Base-by-base conservation (phyloP, 1,284 basidiomycete genomes). In the Cystobasidiaceae sp. region DNA sequence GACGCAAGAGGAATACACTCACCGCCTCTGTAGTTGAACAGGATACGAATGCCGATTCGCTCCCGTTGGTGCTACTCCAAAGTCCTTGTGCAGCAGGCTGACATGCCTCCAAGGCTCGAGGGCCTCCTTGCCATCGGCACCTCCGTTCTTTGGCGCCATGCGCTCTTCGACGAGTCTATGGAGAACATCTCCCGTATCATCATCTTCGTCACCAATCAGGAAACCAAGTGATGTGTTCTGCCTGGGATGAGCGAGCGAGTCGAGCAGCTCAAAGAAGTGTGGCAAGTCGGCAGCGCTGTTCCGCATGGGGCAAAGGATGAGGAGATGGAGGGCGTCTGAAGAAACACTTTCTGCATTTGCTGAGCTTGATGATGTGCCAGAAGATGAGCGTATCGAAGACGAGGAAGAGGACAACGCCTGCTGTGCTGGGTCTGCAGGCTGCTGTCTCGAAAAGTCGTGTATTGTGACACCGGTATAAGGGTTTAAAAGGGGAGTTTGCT, bases 161-260 rank as follows among this genome's bases (percentile, higher is more conserved):
- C 61, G 51, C n/a, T 55, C 61, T 9, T 43, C 39, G 4, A 65
- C 64, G n/a, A 63, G 32, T 17, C 62, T 33, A 8, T 45, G 46
- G 17, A 70, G 52, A 8, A 46, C 43, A 6, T 54, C 44, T n/a
- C 55, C 69, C 6, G 69, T 68, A 28, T 59, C 51, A 46, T 70
- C 69, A 23, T 67, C 55, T 52, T 62, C 60, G 48, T 70, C 69
- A 0, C 58, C 58, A n/a, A 70, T 61, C 23, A 70, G 55, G 57
- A 70, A 70, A 11, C 67, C 69, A 15, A 70, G 58, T 17, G 55
- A 60, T 5, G 65, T 70, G 33, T 68, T 68, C 2, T 19, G 15
- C 23, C 37, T 41, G 13, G 69, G 69, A 46, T 70, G 67, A 2
- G 44, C 19, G 23, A 70, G 28, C 3, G 25, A 28, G 51, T 68